These are phyloP conservation scores for Physcomitrellopsis africana DNA, from an alignment of 225 moss, liverwort and hornwort species.

Conservation along the genomic window DNA sequence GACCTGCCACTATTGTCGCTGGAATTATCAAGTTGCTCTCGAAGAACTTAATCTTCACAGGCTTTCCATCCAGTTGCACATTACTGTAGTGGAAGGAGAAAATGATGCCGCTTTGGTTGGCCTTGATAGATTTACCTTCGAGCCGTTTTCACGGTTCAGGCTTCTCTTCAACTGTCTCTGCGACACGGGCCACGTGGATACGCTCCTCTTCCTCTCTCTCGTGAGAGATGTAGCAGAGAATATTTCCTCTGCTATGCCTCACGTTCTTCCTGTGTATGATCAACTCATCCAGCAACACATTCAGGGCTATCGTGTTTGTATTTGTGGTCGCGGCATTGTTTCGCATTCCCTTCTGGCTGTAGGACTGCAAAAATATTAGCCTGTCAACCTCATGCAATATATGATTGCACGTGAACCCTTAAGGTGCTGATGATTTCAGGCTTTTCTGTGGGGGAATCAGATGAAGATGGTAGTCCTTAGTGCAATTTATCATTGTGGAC, in stretches of 20 bases:
- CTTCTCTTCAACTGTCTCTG: constrained; percentile 74
- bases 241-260: constrained; percentile 42
- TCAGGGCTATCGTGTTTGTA: constrained; percentile 35
- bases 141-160: constrained; percentile 68
- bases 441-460: not conserved
- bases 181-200: constrained; percentile 61
- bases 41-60: constrained; percentile 86
- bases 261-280: constrained; percentile 57
- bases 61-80: constrained; percentile 87
- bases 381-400: constrained; percentile 16
- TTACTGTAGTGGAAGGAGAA: constrained; percentile 67
- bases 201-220: constrained; percentile 63
- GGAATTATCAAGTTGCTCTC: constrained; percentile 78
- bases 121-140: constrained; percentile 79
- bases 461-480: not conserved
- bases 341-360: constrained; percentile 1
- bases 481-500: not conserved
- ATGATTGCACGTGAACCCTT: not conserved
- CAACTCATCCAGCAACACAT: constrained; percentile 65
- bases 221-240: constrained; percentile 3
- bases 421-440: constrained; percentile 3
- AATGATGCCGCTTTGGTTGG: constrained; percentile 86
- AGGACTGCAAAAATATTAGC: constrained; percentile 39
- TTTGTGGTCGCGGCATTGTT: constrained; percentile 41
- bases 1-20: constrained; percentile 37